These are phyloP conservation scores for Hordeum pubiflorum DNA, from an alignment of 202 grass and related monocot genomes.

Conservation along the genomic window DNA sequence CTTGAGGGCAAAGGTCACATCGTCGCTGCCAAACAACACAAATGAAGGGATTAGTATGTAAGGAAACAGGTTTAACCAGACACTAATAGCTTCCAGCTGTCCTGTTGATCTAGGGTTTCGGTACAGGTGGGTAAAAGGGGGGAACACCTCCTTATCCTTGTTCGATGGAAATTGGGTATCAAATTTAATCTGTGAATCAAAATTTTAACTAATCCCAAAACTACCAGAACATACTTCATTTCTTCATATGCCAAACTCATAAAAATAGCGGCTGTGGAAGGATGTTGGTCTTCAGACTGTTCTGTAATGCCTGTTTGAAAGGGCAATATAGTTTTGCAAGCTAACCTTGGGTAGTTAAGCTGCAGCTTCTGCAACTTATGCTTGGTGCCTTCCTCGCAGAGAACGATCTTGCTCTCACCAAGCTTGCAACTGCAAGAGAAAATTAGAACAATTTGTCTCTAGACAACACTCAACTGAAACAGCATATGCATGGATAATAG, in stretches of 20 bases:
- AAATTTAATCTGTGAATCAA: neutral
- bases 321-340: neutral
- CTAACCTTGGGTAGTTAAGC: conserved; percentile 89
- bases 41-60: neutral
- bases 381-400: conserved; percentile 83
- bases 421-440: conserved; percentile 64
- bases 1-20: conserved; percentile 91
- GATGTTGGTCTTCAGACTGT: neutral
- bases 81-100: neutral
- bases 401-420: conserved; percentile 83
- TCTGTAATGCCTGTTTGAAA: neutral
- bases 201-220: neutral
- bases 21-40: conserved; percentile 59
- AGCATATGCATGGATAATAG: neutral
- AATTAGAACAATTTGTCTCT: conserved; percentile 13
- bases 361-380: conserved; percentile 91
- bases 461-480: neutral
- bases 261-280: neutral
- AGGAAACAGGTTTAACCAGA: neutral
- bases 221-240: neutral
- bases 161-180: neutral
- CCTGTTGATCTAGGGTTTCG: neutral
- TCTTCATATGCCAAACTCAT: neutral
- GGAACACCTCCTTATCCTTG: neutral
- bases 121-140: neutral